Evolutionary conservation across 2,329 filamentous ascomycete genomes (phyloP).

Genomic region (Orbilia javanica): DNA sequence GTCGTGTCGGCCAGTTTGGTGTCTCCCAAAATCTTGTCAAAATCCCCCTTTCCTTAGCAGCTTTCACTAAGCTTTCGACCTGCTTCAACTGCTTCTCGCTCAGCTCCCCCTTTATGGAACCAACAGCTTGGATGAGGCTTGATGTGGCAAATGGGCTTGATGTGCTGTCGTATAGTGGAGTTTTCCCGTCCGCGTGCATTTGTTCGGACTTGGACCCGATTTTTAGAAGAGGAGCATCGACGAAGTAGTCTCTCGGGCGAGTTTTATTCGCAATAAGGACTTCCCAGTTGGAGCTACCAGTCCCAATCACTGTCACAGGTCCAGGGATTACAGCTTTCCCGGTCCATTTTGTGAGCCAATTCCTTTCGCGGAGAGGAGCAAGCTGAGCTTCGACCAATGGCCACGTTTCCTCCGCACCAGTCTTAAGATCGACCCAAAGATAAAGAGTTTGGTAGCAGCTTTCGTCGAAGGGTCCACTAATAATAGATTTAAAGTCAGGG

Average conservation of each 20-base stretch:
- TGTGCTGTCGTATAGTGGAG: constrained; percentile 60
- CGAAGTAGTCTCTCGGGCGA: constrained; percentile 74
- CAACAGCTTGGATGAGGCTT: constrained; percentile 26
- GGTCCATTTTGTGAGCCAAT: constrained; percentile 72
- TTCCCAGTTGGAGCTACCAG: constrained; percentile 73
- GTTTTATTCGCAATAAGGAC: constrained; percentile 68
- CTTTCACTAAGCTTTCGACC: constrained; percentile 57
- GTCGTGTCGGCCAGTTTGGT: constrained; percentile 71
- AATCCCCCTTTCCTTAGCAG: constrained; percentile 70
- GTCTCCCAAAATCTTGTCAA: constrained; percentile 74
- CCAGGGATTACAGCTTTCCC: constrained; percentile 65
- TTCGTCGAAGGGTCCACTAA: constrained; percentile 65
- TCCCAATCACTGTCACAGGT: constrained; percentile 77
- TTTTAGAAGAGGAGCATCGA: constrained; percentile 73
- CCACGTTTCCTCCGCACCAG: constrained; percentile 69
- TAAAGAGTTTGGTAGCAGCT: constrained; percentile 67
- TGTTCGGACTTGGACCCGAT: constrained; percentile 57
- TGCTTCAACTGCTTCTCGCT: constrained; percentile 60
- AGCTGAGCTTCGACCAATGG: constrained; percentile 71
- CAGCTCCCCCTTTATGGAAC: constrained; percentile 53
- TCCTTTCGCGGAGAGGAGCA: constrained; percentile 71
- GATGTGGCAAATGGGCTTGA: constrained; percentile 52
- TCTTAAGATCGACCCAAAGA: constrained; percentile 79
- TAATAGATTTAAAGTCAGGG: constrained; percentile 7
- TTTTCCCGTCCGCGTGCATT: constrained; percentile 62